Evolutionary conservation across 176 grass and related monocot species (phyloP).

Genomic region (Bolboschoenus planiculmis): DNA sequence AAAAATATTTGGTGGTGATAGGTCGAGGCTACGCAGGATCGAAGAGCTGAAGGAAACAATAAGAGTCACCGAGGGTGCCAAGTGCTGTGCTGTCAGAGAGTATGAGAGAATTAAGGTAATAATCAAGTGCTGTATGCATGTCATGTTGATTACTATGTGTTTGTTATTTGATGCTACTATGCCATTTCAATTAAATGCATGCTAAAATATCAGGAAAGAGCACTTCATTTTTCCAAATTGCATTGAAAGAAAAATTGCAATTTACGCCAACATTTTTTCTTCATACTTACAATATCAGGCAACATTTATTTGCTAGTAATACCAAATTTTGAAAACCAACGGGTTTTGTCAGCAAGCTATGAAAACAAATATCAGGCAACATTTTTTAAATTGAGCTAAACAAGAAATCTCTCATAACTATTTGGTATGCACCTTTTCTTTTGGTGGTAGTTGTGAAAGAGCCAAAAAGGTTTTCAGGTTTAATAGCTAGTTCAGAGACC

Average conservation of each 20-base stretch:
- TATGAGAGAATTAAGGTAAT: constrained; percentile 97
- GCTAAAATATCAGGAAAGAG: neutral
- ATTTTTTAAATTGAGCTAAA: neutral
- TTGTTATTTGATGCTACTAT: neutral
- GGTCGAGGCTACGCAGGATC: constrained; percentile 58
- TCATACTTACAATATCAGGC: neutral
- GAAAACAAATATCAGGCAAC: neutral
- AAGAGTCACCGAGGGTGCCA: constrained; percentile 80
- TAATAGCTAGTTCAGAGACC: neutral
- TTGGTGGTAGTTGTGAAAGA: neutral
- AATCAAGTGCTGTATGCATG: neutral
- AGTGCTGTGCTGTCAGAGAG: constrained; percentile 73
- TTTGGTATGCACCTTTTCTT: neutral
- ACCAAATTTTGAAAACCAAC: neutral
- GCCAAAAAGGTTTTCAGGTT: neutral
- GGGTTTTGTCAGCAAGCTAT: neutral
- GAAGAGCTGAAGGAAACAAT: constrained; percentile 82
- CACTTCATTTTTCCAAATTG: neutral
- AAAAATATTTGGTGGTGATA: constrained; percentile 95
- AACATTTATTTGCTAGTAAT: neutral
- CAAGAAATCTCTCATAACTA: neutral
- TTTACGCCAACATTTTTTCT: neutral
- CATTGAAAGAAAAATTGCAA: neutral
- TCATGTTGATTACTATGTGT: neutral
- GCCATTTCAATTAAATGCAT: neutral